These are phyloP conservation scores for Flammula alnicola DNA, from an alignment of 1,284 basidiomycete genomes.

Conservation along the genomic window DNA sequence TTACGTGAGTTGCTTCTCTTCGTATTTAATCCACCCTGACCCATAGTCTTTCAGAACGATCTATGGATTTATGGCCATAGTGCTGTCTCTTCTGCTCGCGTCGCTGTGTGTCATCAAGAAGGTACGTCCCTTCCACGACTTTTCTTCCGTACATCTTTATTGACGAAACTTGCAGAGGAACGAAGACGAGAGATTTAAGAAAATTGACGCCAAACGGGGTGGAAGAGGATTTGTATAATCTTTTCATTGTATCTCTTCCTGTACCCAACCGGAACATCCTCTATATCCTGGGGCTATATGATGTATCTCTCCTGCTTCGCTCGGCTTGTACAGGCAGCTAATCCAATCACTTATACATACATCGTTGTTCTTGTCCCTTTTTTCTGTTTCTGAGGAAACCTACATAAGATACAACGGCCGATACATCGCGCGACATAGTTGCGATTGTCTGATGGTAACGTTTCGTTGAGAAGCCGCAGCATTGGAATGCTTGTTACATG, in stretches of 20 bases:
- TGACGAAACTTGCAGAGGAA: conserved; percentile 54
- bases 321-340: conserved; percentile 1
- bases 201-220: conserved; percentile 85
- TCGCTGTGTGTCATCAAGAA: conserved; percentile 85
- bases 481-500: background rate
- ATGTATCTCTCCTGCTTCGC: conserved; percentile 18
- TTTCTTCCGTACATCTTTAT: conserved; percentile 12
- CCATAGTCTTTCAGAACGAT: conserved; percentile 44
- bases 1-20: conserved; percentile 63
- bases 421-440: conserved; percentile 4
- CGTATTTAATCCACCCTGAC: conserved; percentile 7
- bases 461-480: background rate
- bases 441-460: conserved; percentile 2
- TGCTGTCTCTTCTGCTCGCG: conserved; percentile 73
- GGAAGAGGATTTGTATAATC: conserved; percentile 81
- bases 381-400: background rate
- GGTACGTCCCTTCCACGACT: conserved; percentile 43
- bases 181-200: conserved; percentile 82
- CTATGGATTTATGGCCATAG: conserved; percentile 85
- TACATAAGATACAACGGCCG: background rate
- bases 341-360: background rate
- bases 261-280: conserved; percentile 13
- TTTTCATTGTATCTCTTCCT: conserved; percentile 2
- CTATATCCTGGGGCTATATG: conserved; percentile 18
- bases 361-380: background rate